These are phyloP conservation scores for Sanghuangporus sanghuang DNA, from an alignment of 1,284 basidiomycete genomes.

Conservation along the genomic window DNA sequence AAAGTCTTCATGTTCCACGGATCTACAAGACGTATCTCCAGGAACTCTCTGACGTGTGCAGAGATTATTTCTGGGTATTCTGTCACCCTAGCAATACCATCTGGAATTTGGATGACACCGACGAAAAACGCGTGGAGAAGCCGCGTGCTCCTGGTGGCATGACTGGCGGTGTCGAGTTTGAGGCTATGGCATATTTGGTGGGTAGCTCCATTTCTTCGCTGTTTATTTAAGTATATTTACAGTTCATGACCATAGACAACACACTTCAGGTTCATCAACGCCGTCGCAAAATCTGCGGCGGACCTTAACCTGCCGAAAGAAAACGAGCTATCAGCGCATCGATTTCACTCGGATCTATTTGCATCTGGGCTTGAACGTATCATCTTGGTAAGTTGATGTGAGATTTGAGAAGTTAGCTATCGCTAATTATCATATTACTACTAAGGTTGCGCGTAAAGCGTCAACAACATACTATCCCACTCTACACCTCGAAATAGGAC, in stretches of 20 bases:
- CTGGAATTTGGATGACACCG: slow-evolving; percentile 79
- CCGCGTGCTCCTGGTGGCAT: slow-evolving; percentile 96
- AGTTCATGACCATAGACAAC: slow-evolving; percentile 50
- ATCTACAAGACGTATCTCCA: slow-evolving; percentile 90
- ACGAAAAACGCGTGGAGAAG: slow-evolving; percentile 80
- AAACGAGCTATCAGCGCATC: slow-evolving; percentile 68
- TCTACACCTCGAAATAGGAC: slow-evolving; percentile 85
- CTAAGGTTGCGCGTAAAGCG: slow-evolving; percentile 85
- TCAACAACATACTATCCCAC: slow-evolving; percentile 90
- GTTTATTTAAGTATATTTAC: background rate
- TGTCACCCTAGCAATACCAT: slow-evolving; percentile 92
- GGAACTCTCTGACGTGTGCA: slow-evolving; percentile 84
- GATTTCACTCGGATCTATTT: slow-evolving; percentile 82
- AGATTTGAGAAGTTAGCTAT: background rate
- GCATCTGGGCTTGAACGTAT: slow-evolving; percentile 84
- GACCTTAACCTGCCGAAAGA: slow-evolving; percentile 61
- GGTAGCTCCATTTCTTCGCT: slow-evolving; percentile 26
- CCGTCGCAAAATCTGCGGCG: slow-evolving; percentile 58
- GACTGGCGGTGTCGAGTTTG: slow-evolving; percentile 97
- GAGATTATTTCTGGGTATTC: slow-evolving; percentile 99
- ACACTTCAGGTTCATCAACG: slow-evolving; percentile 81
- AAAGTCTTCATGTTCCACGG: slow-evolving; percentile 73
- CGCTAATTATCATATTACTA: background rate
- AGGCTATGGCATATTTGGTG: slow-evolving; percentile 94
- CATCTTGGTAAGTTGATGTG: slow-evolving; percentile 47